Percentiles rank a stretch among this genome's conserved stretches.
Evolutionary conservation across 768 basidiomycete genomes (phyloP).

Genomic region (Clitopilus passeckerianus): DNA sequence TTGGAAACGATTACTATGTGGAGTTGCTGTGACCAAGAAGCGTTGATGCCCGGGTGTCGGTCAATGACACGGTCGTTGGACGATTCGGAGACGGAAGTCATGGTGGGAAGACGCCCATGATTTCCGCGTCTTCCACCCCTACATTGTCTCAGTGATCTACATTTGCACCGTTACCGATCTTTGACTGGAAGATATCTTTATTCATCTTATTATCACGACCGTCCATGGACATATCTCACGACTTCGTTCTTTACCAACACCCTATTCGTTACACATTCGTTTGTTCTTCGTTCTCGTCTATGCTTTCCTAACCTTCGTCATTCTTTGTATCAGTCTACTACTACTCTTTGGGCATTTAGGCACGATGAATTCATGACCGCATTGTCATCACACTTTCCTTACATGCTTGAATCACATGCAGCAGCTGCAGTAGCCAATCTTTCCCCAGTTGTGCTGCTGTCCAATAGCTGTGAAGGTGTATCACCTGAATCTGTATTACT

Average conservation of each 20-base stretch:
- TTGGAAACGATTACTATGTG: slow-evolving; percentile 36
- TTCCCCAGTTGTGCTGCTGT: too few relatives aligned
- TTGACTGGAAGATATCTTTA: not conserved
- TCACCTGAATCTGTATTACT: too few relatives aligned
- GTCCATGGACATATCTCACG: not conserved
- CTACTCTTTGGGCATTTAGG: not conserved
- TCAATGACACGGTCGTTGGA: not conserved
- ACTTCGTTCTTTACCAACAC: not conserved
- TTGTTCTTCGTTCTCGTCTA: not conserved
- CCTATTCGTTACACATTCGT: not conserved
- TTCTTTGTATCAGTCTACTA: not conserved
- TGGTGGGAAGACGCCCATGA: not conserved
- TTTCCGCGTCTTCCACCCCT: not conserved
- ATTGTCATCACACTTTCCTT: not conserved
- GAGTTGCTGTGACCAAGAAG: slow-evolving; percentile 43
- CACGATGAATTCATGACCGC: not conserved
- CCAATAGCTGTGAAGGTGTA: too few relatives aligned
- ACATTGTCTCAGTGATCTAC: not conserved
- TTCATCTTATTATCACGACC: not conserved
- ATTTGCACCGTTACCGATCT: not conserved
- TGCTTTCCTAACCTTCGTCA: not conserved
- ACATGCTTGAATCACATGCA: not conserved
- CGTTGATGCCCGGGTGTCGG: slow-evolving; percentile 28
- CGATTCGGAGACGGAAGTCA: not conserved
- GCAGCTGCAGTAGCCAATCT: too few relatives aligned